Percentiles rank a stretch among this genome's conserved stretches.
Evolutionary conservation across 192 early-diverging fungal genomes (phyloP).

Genomic region (Coemansia reversa): DNA sequence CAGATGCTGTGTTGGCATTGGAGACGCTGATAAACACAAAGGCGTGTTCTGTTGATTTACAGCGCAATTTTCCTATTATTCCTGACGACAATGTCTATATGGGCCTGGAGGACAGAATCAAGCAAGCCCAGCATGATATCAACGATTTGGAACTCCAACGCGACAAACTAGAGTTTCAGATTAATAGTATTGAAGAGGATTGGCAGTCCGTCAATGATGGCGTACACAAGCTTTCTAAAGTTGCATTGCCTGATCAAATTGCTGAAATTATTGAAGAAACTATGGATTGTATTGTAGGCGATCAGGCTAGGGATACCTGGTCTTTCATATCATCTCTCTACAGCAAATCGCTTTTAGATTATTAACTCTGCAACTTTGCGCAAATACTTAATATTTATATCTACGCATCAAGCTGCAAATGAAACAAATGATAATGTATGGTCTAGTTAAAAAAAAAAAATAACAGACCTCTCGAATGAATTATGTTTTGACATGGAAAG

Average conservation of each 20-base stretch:
- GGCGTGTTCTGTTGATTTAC: constrained; percentile 14
- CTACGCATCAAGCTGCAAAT: no score
- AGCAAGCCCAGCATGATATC: constrained; percentile 36
- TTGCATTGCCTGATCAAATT: constrained; percentile 9
- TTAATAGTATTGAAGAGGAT: constrained; percentile 53
- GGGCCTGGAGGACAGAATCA: constrained; percentile 39
- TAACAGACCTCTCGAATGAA: no score
- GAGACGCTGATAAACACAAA: constrained; percentile 29
- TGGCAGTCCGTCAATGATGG: constrained; percentile 48
- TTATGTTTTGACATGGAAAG: no score
- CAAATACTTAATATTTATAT: neutral
- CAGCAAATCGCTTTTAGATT: constrained; percentile 15
- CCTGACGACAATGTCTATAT: constrained; percentile 42
- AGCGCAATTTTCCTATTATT: constrained; percentile 39
- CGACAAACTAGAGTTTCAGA: constrained; percentile 51
- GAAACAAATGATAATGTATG: no score
- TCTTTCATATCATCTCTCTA: constrained; percentile 31
- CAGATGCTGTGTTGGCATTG: constrained; percentile 27
- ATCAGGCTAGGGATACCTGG: constrained; percentile 48
- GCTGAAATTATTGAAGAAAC: constrained; percentile 29
- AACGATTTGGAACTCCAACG: constrained; percentile 48
- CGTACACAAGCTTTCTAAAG: constrained; percentile 24
- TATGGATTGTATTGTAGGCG: constrained; percentile 47
- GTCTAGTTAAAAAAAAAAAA: no score
- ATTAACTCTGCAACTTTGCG: neutral